Conservation (phyloP, 768 basidiomycete species). For the Phanerodontia chrysosporium region DNA sequence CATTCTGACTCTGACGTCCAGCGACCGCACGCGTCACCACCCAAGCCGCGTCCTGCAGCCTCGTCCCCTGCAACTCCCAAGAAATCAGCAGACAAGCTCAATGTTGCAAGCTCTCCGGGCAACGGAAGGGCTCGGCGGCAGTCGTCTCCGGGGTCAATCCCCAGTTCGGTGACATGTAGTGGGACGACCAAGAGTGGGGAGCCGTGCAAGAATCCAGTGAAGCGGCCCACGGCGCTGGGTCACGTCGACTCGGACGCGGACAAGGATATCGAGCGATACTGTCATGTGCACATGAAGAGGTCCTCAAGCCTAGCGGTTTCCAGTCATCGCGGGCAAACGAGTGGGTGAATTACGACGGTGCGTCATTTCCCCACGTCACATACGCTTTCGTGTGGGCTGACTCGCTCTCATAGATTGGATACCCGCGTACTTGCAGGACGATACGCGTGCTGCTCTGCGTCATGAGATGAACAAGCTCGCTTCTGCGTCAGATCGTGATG, state of each 20-base stretch:
- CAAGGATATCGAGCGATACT: conserved; percentile 44
- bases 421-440: conserved; percentile 54
- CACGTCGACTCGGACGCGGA: conserved; percentile 30
- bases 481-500: conserved; percentile 55
- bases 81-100: background rate
- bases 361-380: conserved; percentile 13
- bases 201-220: conserved; percentile 51
- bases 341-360: conserved; percentile 60
- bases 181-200: conserved; percentile 63
- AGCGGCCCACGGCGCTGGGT: conserved; percentile 31
- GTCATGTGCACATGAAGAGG: conserved; percentile 60
- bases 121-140: background rate
- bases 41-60: conserved; percentile 6
- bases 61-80: conserved; percentile 3
- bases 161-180: conserved; percentile 35
- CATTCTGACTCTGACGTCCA: conserved; percentile 26
- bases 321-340: conserved; percentile 44
- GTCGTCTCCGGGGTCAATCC: background rate
- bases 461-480: conserved; percentile 51
- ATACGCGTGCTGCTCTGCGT: conserved; percentile 56
- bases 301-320: conserved; percentile 52
- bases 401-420: conserved; percentile 53
- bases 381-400: background rate
- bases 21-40: background rate
- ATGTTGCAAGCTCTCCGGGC: background rate